phyloP scores from a whole-genome alignment of 169 alveolate species.

The Eimeria necatrix region DNA sequence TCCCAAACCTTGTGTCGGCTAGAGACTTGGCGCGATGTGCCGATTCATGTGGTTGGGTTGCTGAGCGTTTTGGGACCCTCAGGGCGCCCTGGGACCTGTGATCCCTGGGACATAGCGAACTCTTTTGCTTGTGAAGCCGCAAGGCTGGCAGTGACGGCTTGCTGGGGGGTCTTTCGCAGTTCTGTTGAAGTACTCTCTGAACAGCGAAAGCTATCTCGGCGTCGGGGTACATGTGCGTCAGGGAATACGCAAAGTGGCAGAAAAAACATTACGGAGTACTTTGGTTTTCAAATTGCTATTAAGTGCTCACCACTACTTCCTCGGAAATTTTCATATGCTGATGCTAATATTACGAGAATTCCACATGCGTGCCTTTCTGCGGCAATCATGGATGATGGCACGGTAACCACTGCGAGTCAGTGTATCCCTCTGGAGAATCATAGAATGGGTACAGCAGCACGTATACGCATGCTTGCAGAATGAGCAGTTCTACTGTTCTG shows the following conservation, averaged over 20 bases:
- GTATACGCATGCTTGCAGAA: no score
- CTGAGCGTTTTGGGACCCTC: conserved; percentile 11
- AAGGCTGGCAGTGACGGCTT: conserved; percentile 19
- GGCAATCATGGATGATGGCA: no score
- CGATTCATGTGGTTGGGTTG: background rate
- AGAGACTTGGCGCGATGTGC: background rate
- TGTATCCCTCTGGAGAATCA: no score
- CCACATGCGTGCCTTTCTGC: no score
- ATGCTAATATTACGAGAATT: no score
- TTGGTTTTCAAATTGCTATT: background rate
- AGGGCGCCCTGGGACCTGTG: background rate
- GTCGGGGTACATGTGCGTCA: conserved; percentile 19
- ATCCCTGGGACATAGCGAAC: background rate
- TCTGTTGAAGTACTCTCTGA: background rate
- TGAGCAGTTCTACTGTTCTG: background rate
- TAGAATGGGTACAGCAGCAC: no score
- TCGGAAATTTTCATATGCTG: no score
- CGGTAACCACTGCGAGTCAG: no score
- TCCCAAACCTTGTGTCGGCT: no score
- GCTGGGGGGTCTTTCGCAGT: conserved; percentile 7
- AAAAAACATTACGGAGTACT: background rate
- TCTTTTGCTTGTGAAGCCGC: background rate
- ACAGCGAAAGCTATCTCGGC: conserved; percentile 46
- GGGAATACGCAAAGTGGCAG: background rate
- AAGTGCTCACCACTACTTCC: background rate